Percentiles rank a stretch among this genome's conserved stretches.
Conservation (phyloP, 306 rosid species). For the Phaseolus lunatus region DNA sequence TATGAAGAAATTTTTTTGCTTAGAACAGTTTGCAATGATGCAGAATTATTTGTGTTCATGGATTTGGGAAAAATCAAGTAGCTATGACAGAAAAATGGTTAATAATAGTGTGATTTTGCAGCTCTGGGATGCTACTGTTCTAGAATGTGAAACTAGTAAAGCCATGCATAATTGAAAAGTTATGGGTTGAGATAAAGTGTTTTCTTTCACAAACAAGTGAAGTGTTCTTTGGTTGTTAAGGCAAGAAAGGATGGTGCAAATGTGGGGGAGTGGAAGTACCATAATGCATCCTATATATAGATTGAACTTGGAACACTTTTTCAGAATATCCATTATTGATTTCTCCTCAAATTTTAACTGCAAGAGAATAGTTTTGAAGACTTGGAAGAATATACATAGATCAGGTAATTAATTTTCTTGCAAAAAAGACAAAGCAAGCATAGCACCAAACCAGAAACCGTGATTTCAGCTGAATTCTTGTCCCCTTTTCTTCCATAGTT, state of each 20-base stretch:
- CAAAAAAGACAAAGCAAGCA: conserved; percentile 23
- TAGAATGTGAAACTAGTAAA: neutral
- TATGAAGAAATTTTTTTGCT: no score
- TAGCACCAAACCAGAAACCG: conserved; percentile 20
- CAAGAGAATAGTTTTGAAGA: neutral
- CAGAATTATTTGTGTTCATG: conserved; percentile 29
- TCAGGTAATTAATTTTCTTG: conserved; percentile 7
- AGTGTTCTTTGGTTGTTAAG: conserved; percentile 28
- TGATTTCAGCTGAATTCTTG: conserved; percentile 41
- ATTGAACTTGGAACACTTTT: neutral
- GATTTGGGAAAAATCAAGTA: neutral
- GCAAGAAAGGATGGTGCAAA: conserved; percentile 32
- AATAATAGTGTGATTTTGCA: neutral
- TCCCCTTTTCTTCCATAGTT: conserved; percentile 13
- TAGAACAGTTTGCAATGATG: neutral
- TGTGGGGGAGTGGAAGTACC: conserved; percentile 28
- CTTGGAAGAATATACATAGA: neutral
- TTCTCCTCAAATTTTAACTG: neutral
- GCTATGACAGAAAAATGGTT: neutral
- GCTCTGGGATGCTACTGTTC: neutral
- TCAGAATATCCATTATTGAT: conserved; percentile 14
- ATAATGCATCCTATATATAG: conserved; percentile 4
- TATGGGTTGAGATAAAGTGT: conserved; percentile 15
- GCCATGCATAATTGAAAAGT: conserved; percentile 13
- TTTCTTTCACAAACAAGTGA: neutral